Evolutionary conservation across 2,329 filamentous ascomycete species (phyloP).

Genomic region (Colletotrichum simmondsii): DNA sequence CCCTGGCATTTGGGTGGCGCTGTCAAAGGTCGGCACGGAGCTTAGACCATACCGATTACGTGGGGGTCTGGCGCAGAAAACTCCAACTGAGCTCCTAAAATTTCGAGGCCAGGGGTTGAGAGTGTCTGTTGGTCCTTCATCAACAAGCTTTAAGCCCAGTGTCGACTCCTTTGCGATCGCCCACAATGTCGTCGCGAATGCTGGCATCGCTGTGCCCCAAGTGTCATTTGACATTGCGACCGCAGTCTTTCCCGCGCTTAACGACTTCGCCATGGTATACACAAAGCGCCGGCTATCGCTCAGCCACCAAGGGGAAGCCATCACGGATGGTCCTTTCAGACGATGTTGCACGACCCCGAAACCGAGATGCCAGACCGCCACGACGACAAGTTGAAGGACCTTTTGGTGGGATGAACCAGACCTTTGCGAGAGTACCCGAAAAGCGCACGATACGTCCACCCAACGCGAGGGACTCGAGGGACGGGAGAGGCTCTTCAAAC

Average conservation of each 20-base stretch:
- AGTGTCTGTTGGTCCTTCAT: background rate
- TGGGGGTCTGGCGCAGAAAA: slow-evolving; percentile 33
- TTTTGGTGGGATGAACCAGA: slow-evolving; percentile 68
- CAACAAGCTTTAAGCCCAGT: slow-evolving; percentile 5
- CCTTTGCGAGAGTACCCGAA: slow-evolving; percentile 51
- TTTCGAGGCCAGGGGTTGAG: slow-evolving; percentile 10
- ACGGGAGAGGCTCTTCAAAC: slow-evolving; percentile 44
- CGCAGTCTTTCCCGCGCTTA: slow-evolving; percentile 18
- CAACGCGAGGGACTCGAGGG: slow-evolving; percentile 8
- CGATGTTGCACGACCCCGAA: slow-evolving; percentile 55
- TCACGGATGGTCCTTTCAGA: slow-evolving; percentile 70
- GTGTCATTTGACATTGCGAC: slow-evolving; percentile 29
- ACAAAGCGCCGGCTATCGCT: slow-evolving; percentile 49
- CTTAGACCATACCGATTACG: slow-evolving; percentile 30
- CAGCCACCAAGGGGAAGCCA: slow-evolving; percentile 49
- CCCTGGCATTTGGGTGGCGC: slow-evolving; percentile 8
- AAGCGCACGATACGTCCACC: background rate
- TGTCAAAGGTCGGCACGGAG: slow-evolving; percentile 29
- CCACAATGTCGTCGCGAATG: slow-evolving; percentile 33
- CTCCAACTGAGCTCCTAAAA: slow-evolving; percentile 24
- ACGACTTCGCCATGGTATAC: slow-evolving; percentile 44
- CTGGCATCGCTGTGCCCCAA: slow-evolving; percentile 32
- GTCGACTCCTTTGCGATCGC: background rate
- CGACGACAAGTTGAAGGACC: slow-evolving; percentile 57
- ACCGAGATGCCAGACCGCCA: slow-evolving; percentile 48